Evolutionary conservation across 176 grass and related monocot species (phyloP).

Genomic region (Carex pumila): DNA sequence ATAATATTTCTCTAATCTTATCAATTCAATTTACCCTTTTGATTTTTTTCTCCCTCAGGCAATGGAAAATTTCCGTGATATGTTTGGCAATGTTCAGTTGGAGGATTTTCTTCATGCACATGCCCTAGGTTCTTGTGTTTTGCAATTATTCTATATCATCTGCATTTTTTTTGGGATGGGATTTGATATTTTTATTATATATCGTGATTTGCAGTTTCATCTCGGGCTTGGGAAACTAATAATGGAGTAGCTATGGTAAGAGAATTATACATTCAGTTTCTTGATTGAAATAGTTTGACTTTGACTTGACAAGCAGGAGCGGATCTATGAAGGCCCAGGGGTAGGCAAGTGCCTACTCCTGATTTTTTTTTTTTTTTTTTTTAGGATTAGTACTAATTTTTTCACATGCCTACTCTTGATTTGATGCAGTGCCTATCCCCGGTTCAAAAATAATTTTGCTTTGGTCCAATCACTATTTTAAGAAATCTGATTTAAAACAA

Average conservation of each 20-base stretch:
- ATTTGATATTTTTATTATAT: conserved; percentile 25
- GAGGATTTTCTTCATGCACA: conserved; percentile 59
- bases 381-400: too few species aligned
- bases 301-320: conserved; percentile 15
- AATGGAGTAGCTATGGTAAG: conserved; percentile 75
- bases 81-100: conserved; percentile 52
- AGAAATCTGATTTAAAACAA: too few species aligned
- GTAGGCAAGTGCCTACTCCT: too few species aligned
- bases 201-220: conserved; percentile 47
- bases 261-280: conserved; percentile 11
- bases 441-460: too few species aligned
- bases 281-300: conserved; percentile 1
- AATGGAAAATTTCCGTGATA: conserved; percentile 44
- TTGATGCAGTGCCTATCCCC: too few species aligned
- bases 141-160: background rate
- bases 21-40: background rate
- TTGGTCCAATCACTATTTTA: too few species aligned
- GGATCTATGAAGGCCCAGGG: too few species aligned
- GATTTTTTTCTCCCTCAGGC: conserved; percentile 28
- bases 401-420: too few species aligned
- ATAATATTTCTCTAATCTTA: background rate
- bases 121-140: conserved; percentile 47
- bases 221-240: conserved; percentile 56
- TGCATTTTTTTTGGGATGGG: background rate
- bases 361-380: too few species aligned